Evolutionary conservation across 2,329 filamentous ascomycete species (phyloP), one percentile per base, ranked within the genome.

Genomic region (Cordyceps tenuipes): DNA sequence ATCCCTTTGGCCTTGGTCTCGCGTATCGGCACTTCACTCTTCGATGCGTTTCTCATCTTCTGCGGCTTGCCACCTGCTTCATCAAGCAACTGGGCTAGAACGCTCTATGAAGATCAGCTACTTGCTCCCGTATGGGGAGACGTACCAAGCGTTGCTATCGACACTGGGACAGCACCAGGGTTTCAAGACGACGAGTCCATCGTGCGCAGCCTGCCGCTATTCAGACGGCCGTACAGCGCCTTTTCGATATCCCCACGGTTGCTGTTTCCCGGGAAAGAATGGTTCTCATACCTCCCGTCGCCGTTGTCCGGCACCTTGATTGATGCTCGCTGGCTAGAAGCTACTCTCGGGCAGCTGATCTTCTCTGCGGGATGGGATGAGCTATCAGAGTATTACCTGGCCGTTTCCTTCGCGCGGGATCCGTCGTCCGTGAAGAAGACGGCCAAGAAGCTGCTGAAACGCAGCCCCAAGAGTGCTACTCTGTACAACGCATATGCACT

Each of bases 401-500:
- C 87, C 1, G 79, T 93, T 51, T 83, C 87, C 66, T 82, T 80
- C 54, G 68, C 72, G 0, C 81, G 82, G 60, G 80, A 85, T 48
- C 76, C 80, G 0, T 68, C 71, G 1, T 76, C 73, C 2, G 82
- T 85, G 29, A 87, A 83, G 64, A 95, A 90, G 68, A 77, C 80
- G 7, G 89, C 90, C 0, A 96, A 90, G 67, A 86, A 87, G 7
- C 75, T 96, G 0, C 72, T 97, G n/a, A 93, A 89, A 68, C 79
- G 79, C 52, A 82, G 83, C 59, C 77, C 85, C 0, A 77, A 82
- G 1, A 87, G 84, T 65, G 70, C 89, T 3, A 76, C 78, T 15
- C 76, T 97, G 0, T 97, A 95, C 72, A 88, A 91, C 65, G 84
- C 86, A 0, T 96, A 93, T 68, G 90, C 88, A 0, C 73, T 90